Base-by-base conservation (phyloP, 2,329 filamentous ascomycete species). In the Arthrobotrys sphaeroides region DNA sequence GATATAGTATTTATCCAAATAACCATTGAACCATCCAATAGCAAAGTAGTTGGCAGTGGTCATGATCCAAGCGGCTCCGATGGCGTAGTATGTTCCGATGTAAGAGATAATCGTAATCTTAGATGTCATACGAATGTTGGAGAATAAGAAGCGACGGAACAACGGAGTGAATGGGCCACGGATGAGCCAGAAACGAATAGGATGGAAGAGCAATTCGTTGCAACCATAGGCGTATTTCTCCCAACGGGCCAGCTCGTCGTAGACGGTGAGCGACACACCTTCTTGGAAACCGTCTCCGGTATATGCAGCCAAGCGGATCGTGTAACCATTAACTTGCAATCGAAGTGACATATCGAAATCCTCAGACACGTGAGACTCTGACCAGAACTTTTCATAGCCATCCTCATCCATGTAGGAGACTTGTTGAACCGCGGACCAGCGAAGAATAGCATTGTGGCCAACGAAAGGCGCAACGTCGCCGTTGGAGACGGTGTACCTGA, bases 161-260 rank as follows among this genome's bases (percentile, higher is more conserved):
- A 94, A 86, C 20, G 90, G 89, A 2, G 92, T 94, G 81, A 94
- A 91, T 26, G 92, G 92, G 0, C 92, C 92, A 13, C 86, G 87
- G 81, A 86, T 89, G 47, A 88, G 82, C 92, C 92, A 94, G 78
- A 88, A 89, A 74, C 87, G 87, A 74, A 94, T 84, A 2, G 91
- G 92, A 80, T 94, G 87, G 84, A 95, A 94, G 69, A 94, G 85
- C 69, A 94, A 85, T 83, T 94, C 91, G 81, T 91, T 92, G 83
- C 92, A 94, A 38, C 91, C 91, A 79, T 93, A 94, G 2, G 91
- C 92, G 81, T 93, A 93, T 83, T 94, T 94, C 81, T 94, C 91
- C 91, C 92, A 94, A 69, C 91, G 90, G 1, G 91, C 90, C 73
- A 94, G 85, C 82, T 94, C 92, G 82, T 94, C 91, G 81, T 94